phyloP scores from a whole-genome alignment of 192 early-diverging fungal genomes.

The Backusella sp. region DNA sequence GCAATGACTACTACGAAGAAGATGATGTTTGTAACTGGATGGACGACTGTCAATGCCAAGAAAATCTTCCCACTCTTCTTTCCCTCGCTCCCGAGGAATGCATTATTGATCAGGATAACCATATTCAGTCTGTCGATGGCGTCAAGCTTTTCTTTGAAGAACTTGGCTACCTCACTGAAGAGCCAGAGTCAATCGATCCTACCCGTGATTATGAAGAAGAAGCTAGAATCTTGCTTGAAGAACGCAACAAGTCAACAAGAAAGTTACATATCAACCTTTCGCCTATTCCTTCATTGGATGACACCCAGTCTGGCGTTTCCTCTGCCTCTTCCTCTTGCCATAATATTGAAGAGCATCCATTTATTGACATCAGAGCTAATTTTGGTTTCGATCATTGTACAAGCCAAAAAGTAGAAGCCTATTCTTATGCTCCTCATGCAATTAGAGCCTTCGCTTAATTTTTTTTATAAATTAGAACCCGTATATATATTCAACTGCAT shows the following conservation, averaged over 20 bases:
- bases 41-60: conserved; percentile 19
- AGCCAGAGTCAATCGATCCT: conserved; percentile 36
- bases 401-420: background rate
- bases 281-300: conserved; percentile 1
- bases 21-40: conserved; percentile 10
- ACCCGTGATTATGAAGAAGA: conserved; percentile 32
- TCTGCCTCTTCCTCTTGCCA: background rate
- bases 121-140: conserved; percentile 3
- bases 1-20: background rate
- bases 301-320: background rate
- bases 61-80: conserved; percentile 26
- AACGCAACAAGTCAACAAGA: conserved; percentile 11
- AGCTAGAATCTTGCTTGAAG: conserved; percentile 1
- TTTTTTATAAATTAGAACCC: background rate
- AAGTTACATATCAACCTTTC: conserved; percentile 5
- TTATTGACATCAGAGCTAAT: conserved; percentile 6
- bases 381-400: background rate
- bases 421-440: background rate
- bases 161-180: conserved; percentile 26
- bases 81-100: conserved; percentile 30
- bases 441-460: background rate
- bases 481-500: conserved; percentile 1
- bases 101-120: conserved; percentile 16
- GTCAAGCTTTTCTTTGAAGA: conserved; percentile 31
- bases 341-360: background rate